A percentile compares a stretch with the other conserved stretches of the same genome.
phyloP scores from a whole-genome alignment of 176 grass and related monocot genomes.

The Poa annua region DNA sequence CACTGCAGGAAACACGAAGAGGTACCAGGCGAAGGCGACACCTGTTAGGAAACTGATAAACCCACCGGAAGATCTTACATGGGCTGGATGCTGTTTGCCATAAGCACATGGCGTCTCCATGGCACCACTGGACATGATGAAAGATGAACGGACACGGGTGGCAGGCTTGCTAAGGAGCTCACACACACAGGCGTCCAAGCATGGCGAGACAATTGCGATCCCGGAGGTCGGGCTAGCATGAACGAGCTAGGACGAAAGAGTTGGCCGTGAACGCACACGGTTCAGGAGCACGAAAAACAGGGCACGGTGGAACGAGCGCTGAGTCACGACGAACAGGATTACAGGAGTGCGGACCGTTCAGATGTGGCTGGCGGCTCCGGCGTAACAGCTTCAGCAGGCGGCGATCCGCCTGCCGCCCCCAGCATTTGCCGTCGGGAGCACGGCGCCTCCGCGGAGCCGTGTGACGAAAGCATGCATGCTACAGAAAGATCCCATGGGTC shows the following conservation, averaged over 20 bases:
- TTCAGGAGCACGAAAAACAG: constrained; percentile 44
- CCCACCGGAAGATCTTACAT: constrained; percentile 27
- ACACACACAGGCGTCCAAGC: neutral
- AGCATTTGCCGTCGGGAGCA: constrained; percentile 45
- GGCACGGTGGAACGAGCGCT: neutral
- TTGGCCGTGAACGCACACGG: constrained; percentile 21
- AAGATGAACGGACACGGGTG: too few relatives aligned
- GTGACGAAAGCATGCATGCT: constrained; percentile 60
- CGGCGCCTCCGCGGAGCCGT: constrained; percentile 42
- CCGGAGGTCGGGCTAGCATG: constrained; percentile 26
- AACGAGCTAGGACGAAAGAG: constrained; percentile 16
- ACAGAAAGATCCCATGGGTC: constrained; percentile 47
- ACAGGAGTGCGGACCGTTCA: constrained; percentile 26
- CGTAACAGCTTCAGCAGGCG: constrained; percentile 13
- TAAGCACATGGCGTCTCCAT: neutral
- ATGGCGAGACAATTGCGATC: constrained; percentile 32
- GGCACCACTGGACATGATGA: constrained; percentile 10
- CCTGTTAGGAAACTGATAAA: constrained; percentile 6
- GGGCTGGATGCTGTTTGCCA: constrained; percentile 15
- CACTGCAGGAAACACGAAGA: constrained; percentile 34
- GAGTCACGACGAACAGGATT: constrained; percentile 36
- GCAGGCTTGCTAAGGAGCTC: constrained; percentile 17
- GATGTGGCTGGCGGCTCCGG: constrained; percentile 14
- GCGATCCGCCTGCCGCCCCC: constrained; percentile 39
- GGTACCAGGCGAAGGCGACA: neutral